phyloP scores from a whole-genome alignment of 1,139 yeast genomes.

The Suhomyces kunorum region DNA sequence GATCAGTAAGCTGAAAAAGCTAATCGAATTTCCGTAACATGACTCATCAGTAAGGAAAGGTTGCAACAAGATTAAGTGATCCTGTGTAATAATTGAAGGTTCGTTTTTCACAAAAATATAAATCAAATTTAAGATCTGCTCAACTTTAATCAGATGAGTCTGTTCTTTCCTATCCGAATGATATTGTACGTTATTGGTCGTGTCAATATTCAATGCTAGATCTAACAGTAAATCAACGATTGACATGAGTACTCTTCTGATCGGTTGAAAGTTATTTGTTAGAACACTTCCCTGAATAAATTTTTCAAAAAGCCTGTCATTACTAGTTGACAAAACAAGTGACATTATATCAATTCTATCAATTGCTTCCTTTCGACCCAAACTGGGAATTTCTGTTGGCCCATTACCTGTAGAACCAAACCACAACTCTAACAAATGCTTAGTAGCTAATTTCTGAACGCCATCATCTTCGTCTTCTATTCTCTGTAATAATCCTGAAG shows the following conservation, averaged over 20 bases:
- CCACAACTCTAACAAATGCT: conserved; percentile 46
- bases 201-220: conserved; percentile 13
- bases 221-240: conserved; percentile 33
- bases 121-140: conserved; percentile 47
- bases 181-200: not conserved
- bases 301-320: conserved; percentile 42
- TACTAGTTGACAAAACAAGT: conserved; percentile 34
- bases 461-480: conserved; percentile 71
- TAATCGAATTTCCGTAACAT: conserved; percentile 35
- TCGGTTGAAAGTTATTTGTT: conserved; percentile 19
- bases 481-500: conserved; percentile 53
- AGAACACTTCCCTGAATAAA: conserved; percentile 46
- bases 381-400: not conserved
- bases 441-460: conserved; percentile 48
- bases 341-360: conserved; percentile 33
- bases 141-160: conserved; percentile 20
- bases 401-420: conserved; percentile 28
- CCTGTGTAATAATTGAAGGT: conserved; percentile 56
- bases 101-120: conserved; percentile 54
- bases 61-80: conserved; percentile 60
- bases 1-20: conserved; percentile 54
- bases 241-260: conserved; percentile 20
- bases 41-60: conserved; percentile 57
- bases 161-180: not conserved
- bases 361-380: not conserved